Base-by-base conservation (phyloP, 2,329 filamentous ascomycete species). In the Trichophyton rubrum region DNA sequence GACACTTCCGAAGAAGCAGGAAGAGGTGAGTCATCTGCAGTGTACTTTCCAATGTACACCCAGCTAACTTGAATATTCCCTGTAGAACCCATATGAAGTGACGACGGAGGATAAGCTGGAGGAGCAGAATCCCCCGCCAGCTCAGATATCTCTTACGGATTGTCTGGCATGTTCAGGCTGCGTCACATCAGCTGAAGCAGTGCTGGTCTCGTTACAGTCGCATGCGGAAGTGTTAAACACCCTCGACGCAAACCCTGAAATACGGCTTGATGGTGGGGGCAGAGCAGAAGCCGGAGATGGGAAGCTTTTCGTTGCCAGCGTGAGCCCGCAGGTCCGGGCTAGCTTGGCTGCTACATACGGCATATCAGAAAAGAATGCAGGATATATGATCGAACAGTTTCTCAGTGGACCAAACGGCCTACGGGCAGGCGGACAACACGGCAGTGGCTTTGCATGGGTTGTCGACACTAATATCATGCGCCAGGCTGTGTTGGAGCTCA, bases 81-180 rank as follows among this genome's bases (percentile, higher is more conserved):
- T 22, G 47, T 68, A 82, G 77, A 80, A 84, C 64, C 72, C 79
- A 4, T 88, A 91, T 75, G 90, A 97, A 82, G 91, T 97, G 65
- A 91, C 92, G 60, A 91, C 92, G 67, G 93, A 96, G 78, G 92
- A 95, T 72, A 85, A 89, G 69, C 78, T 86, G 33, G 73, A 79
- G 56, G 70, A 77, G 22, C 70, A 78, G 58, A 76, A 84, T 64
- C 80, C 82, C 58, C 81, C 85, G 2, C 89, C 91, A 0, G 91
- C 92, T 5, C 85, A 95, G 71, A 97, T 99, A 68, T 96, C 91
- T 56, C 83, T 99, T 63, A 97, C 93, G 5, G 93, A 99, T 75
- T 99, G 93, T 70, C 86, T 99, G 58, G 93, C 93, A 59, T 99
- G 93, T 74, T 96, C 93, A 8, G 93, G 93, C 59, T 99, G 93